Conservation (phyloP, 1,139 yeast species). For the Candida dubliniensis region DNA sequence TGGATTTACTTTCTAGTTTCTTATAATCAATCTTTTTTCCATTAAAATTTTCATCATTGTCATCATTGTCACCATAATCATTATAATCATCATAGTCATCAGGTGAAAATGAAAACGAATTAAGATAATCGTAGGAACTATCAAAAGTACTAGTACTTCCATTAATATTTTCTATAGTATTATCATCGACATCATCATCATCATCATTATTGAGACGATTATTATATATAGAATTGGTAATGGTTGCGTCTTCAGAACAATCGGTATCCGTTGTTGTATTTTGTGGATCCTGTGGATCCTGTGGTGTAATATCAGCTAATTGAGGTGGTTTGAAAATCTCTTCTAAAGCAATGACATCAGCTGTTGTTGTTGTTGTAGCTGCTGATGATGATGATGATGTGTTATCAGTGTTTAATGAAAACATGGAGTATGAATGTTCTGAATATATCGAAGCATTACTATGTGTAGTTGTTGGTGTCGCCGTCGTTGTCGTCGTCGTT, state of each 20-base stretch:
- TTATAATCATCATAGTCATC: too few relatives aligned
- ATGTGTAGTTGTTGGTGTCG: not conserved
- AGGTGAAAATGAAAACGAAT: slow-evolving; percentile 13
- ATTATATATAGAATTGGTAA: slow-evolving; percentile 3
- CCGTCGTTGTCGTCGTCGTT: not conserved
- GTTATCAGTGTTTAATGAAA: slow-evolving; percentile 9
- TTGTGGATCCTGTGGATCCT: slow-evolving; percentile 7
- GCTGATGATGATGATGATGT: slow-evolving; percentile 9
- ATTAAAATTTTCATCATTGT: too few relatives aligned
- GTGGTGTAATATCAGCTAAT: not conserved
- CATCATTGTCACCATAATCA: too few relatives aligned
- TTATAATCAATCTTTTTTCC: too few relatives aligned
- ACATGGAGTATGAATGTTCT: slow-evolving; percentile 5
- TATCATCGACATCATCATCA: too few relatives aligned
- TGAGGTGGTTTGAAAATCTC: not conserved
- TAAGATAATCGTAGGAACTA: slow-evolving; percentile 14
- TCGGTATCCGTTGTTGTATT: slow-evolving; percentile 1
- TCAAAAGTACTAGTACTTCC: slow-evolving; percentile 6
- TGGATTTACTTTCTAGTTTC: not conserved
- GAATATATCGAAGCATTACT: slow-evolving; percentile 4
- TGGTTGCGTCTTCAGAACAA: slow-evolving; percentile 5
- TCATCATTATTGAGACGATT: too few relatives aligned
- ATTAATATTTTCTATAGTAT: slow-evolving; percentile 7
- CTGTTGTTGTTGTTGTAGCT: not conserved
- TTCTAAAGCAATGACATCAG: not conserved